Percentiles rank a stretch among this genome's conserved stretches.
phyloP scores from a whole-genome alignment of 305 asterid species.

The Solanum hybrid region DNA sequence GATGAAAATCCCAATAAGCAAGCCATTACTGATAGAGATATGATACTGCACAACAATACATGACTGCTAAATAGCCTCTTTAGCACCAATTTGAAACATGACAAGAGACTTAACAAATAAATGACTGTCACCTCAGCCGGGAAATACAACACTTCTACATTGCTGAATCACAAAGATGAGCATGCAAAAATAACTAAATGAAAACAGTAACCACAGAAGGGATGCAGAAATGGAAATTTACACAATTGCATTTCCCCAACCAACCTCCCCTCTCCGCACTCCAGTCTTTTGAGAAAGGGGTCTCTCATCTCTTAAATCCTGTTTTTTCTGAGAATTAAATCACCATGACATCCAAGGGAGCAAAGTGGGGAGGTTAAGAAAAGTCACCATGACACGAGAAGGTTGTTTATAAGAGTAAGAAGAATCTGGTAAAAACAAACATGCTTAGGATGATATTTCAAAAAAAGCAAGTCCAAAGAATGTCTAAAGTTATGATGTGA shows the following conservation, averaged over 20 bases:
- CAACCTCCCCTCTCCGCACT: not conserved
- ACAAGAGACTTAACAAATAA: not conserved
- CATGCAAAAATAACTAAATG: not conserved
- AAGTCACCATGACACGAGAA: not conserved
- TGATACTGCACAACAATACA: not conserved
- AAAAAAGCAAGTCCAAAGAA: not conserved
- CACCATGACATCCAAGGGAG: not conserved
- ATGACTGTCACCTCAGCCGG: not conserved
- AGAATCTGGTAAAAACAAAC: not conserved
- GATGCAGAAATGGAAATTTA: not conserved
- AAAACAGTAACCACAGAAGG: not conserved
- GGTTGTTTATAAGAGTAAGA: not conserved
- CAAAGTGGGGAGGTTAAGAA: not conserved
- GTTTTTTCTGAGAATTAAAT: not conserved
- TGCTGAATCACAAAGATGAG: not conserved
- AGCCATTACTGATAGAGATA: not conserved
- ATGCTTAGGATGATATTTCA: not conserved
- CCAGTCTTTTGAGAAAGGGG: not conserved
- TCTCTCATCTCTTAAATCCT: not conserved
- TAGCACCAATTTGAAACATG: not conserved
- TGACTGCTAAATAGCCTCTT: not conserved
- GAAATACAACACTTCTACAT: not conserved
- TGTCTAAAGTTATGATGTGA: not conserved
- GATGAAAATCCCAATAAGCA: not conserved
- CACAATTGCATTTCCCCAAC: not conserved